Conservation (phyloP, 305 asterid species). For the Fraxinus paxiana region DNA sequence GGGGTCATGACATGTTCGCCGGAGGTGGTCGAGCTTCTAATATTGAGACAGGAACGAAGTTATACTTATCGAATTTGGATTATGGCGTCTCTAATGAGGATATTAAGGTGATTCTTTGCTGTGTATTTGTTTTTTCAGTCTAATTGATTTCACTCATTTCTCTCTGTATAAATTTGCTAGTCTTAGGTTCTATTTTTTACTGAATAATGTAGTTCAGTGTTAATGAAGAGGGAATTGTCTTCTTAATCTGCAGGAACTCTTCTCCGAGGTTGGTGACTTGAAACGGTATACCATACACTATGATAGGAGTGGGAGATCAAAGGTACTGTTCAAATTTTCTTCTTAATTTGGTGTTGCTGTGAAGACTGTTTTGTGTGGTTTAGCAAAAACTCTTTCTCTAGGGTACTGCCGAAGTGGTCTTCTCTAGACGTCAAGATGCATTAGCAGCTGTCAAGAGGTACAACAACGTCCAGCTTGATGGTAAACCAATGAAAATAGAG, state of each 20-base stretch:
- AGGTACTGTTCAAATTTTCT: slow-evolving; percentile 49
- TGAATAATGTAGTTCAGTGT: not conserved
- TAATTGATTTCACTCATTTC: not conserved
- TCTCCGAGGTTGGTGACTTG: slow-evolving; percentile 57
- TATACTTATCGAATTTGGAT: slow-evolving; percentile 81
- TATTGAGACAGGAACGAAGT: slow-evolving; percentile 89
- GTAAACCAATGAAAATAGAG: slow-evolving; percentile 90
- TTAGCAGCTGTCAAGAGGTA: slow-evolving; percentile 80
- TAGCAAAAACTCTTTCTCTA: slow-evolving; percentile 32
- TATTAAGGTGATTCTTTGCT: slow-evolving; percentile 52
- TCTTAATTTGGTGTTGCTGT: slow-evolving; percentile 24
- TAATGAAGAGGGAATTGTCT: not conserved
- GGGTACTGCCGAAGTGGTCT: slow-evolving; percentile 94
- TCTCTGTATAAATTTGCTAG: not conserved
- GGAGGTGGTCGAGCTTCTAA: slow-evolving; percentile 46
- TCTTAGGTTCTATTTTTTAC: not conserved
- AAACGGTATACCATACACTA: slow-evolving; percentile 46
- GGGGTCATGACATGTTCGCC: slow-evolving; percentile 75
- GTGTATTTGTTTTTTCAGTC: not conserved
- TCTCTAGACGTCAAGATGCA: slow-evolving; percentile 83
- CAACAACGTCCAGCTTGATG: slow-evolving; percentile 87
- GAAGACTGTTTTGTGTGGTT: slow-evolving; percentile 30
- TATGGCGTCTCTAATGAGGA: slow-evolving; percentile 87
- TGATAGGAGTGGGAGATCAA: slow-evolving; percentile 64
- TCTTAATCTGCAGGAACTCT: slow-evolving; percentile 42